These are phyloP conservation scores for Ophiostoma populinum DNA, from an alignment of 2,329 filamentous ascomycete species.

Conservation along the genomic window DNA sequence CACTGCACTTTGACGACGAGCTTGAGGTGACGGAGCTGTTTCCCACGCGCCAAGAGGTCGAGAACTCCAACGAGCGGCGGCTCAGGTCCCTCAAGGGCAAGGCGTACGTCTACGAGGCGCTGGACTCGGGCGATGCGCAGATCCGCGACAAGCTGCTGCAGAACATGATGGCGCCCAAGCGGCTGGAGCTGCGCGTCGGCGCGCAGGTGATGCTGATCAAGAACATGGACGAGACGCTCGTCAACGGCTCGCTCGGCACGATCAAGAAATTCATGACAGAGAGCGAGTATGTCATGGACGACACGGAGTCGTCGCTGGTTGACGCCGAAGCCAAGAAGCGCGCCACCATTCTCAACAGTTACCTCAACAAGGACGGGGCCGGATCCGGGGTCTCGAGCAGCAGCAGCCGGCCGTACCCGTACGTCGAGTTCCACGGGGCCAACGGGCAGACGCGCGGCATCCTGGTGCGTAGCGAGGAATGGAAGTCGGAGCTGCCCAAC, in stretches of 20 bases:
- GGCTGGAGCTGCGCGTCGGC: slow-evolving; percentile 68
- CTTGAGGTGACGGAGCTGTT: slow-evolving; percentile 83
- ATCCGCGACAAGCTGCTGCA: slow-evolving; percentile 60
- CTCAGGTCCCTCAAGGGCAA: slow-evolving; percentile 57
- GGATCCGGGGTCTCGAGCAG: too few species aligned
- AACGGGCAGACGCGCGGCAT: slow-evolving; percentile 63
- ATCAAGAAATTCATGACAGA: slow-evolving; percentile 59
- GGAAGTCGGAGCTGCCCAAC: slow-evolving; percentile 94
- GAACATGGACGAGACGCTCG: slow-evolving; percentile 83
- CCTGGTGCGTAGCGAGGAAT: slow-evolving; percentile 72
- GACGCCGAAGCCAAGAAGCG: slow-evolving; percentile 35
- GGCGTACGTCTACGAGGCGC: slow-evolving; percentile 49
- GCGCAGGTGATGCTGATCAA: slow-evolving; percentile 99
- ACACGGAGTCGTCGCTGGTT: slow-evolving; percentile 8
- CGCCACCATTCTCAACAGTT: slow-evolving; percentile 31
- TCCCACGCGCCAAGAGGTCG: slow-evolving; percentile 78
- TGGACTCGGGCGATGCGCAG: slow-evolving; percentile 56
- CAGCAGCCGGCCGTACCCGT: slow-evolving; percentile 41
- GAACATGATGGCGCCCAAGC: slow-evolving; percentile 85
- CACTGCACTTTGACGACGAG: slow-evolving; percentile 54
- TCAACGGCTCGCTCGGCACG: slow-evolving; percentile 86
- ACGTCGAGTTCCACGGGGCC: slow-evolving; percentile 67
- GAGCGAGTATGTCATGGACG: slow-evolving; percentile 19
- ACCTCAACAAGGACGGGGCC: slow-evolving; percentile 17
- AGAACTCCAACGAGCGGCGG: slow-evolving; percentile 61